These are phyloP conservation scores for Oryza australiensis DNA, from an alignment of 176 grass and related monocot genomes.

Conservation along the genomic window DNA sequence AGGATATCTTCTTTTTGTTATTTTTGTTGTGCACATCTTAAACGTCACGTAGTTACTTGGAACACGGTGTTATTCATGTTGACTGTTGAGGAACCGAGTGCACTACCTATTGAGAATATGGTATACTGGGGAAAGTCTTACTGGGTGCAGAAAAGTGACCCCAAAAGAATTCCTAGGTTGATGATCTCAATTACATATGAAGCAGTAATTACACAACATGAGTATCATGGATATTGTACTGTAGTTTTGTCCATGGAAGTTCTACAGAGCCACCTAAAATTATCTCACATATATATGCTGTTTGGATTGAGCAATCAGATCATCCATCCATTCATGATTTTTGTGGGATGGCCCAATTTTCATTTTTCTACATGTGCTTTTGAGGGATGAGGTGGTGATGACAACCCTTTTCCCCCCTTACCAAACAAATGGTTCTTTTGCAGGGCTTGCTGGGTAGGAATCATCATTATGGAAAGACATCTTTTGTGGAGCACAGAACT, in stretches of 20 bases:
- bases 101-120: neutral
- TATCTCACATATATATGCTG: neutral
- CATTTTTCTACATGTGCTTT: neutral
- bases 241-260: neutral
- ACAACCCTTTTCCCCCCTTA: neutral
- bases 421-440: constrained; percentile 8
- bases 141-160: neutral
- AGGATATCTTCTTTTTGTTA: neutral
- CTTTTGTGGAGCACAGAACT: constrained; percentile 93
- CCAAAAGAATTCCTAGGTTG: neutral
- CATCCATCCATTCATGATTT: neutral
- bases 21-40: constrained; percentile 1
- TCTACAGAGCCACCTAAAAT: neutral
- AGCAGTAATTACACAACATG: neutral
- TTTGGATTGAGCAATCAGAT: neutral
- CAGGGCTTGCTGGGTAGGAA: constrained; percentile 54
- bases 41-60: neutral
- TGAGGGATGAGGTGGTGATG: neutral
- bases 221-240: neutral
- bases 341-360: neutral
- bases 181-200: neutral
- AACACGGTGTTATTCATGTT: neutral
- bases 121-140: neutral
- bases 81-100: neutral
- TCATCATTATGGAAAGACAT: constrained; percentile 94